These are phyloP conservation scores for Lactarius indigo DNA, from an alignment of 768 basidiomycete species.

Conservation along the genomic window DNA sequence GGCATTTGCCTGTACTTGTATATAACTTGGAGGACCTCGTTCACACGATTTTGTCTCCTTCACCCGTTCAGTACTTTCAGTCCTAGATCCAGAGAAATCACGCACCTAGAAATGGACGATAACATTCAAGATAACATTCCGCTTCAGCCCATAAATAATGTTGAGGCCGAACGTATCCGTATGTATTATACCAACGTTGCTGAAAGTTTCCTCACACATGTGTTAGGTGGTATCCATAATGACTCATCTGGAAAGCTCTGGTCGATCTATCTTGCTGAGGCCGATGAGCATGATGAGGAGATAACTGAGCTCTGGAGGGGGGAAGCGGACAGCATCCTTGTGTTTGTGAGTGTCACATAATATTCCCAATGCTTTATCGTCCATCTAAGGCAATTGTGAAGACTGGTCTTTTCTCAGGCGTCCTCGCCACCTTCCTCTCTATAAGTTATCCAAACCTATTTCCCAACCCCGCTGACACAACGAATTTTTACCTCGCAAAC, in stretches of 20 bases:
- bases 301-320: neutral
- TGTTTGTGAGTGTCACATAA: neutral
- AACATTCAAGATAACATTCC: no score
- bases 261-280: neutral
- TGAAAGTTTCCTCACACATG: neutral
- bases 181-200: neutral
- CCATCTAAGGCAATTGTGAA: neutral
- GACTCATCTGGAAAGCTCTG: neutral
- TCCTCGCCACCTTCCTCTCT: neutral
- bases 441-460: neutral
- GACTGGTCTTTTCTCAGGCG: conserved; percentile 7
- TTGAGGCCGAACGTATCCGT: neutral
- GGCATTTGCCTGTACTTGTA: no score
- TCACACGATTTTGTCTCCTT: neutral
- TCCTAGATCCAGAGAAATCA: neutral
- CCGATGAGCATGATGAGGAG: neutral
- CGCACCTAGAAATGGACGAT: neutral
- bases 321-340: neutral
- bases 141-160: neutral
- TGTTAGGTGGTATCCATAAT: neutral
- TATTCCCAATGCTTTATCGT: neutral
- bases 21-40: no score
- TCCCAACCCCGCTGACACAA: neutral
- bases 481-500: no score
- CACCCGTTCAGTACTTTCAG: no score